Conservation (phyloP, 345 rosid genomes). For the Pistacia vera region DNA sequence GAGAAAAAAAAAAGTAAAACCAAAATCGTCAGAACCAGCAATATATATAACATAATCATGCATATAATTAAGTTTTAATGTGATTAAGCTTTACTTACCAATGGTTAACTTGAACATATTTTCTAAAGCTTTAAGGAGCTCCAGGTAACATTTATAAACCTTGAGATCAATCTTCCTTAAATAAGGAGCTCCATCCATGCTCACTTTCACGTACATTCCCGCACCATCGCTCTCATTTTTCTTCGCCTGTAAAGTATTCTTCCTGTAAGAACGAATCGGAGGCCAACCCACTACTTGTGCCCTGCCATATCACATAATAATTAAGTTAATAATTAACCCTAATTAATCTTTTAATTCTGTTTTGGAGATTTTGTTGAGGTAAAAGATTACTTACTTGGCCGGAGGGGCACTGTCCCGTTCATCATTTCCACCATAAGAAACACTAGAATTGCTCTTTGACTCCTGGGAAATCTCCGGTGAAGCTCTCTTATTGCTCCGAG, state of each 20-base stretch:
- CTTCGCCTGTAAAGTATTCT: constrained; percentile 52
- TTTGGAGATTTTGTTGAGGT: too few relatives aligned
- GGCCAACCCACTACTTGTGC: constrained; percentile 92
- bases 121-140: constrained; percentile 56
- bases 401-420: constrained; percentile 35
- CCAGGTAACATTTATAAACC: constrained; percentile 53
- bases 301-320: constrained; percentile 36
- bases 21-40: not conserved
- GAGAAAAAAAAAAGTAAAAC: not conserved
- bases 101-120: constrained; percentile 59
- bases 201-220: constrained; percentile 66
- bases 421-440: constrained; percentile 13
- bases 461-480: constrained; percentile 38
- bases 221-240: constrained; percentile 41
- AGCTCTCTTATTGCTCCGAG: constrained; percentile 54
- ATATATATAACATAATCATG: not conserved
- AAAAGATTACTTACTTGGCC: constrained; percentile 47
- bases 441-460: constrained; percentile 24
- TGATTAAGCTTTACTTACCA: constrained; percentile 22
- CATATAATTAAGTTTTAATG: too few relatives aligned
- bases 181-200: constrained; percentile 87
- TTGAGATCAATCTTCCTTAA: constrained; percentile 72
- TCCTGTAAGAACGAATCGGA: constrained; percentile 81
- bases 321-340: not conserved
- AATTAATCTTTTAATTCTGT: not conserved